Evolutionary conservation across 768 basidiomycete species (phyloP), one percentile per base, ranked within the genome.

Genomic region (Baorangia bicolor): DNA sequence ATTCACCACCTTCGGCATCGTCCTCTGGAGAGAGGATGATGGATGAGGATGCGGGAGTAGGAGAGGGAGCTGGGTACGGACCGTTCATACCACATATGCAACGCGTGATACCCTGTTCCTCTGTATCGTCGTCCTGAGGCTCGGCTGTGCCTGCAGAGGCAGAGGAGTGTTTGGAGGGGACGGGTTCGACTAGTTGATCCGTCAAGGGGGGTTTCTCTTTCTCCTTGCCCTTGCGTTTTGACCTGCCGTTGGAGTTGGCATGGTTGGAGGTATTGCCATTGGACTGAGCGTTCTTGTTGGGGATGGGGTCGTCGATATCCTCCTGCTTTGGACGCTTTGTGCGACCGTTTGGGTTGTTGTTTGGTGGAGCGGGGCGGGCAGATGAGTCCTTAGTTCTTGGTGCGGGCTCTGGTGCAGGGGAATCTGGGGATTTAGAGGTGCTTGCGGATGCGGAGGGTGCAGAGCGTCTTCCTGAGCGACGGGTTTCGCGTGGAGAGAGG

Each of bases 11-110:
- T 69, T 88, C 86, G 49, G 84, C 82, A 67, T 88, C 87, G 64
- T 87, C 86, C 70, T 89, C 88, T 78, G 73, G 74, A 74, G 67
- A 58, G 50, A 55, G 52, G 55, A 56, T 43, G 60, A 54, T 56
- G 58, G 64, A 65, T 75, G 61, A 70, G 65, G 49, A 53, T 25
- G 44, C 30, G 55, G 62, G 39, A 14, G 43, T 42, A 16, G 56
- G 42, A 48, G 41, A 51, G 48, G 28, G 38, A 45, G 51, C 49
- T 38, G 56, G 45, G 59, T 61, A 75, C 84, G 66, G 64, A 92
- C 88, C 89, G 60, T 84, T 80, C 73, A 83, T 86, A 59, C 89
- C 89, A 77, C 92, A 95, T 49, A 94, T 81, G 71, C 92, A 95
- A 61, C 92, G 87, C 68, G 92, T 94, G 57, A 83, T 69, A 33